Conservation (phyloP, 169 alveolate species). For the Blepharisma undulans region DNA sequence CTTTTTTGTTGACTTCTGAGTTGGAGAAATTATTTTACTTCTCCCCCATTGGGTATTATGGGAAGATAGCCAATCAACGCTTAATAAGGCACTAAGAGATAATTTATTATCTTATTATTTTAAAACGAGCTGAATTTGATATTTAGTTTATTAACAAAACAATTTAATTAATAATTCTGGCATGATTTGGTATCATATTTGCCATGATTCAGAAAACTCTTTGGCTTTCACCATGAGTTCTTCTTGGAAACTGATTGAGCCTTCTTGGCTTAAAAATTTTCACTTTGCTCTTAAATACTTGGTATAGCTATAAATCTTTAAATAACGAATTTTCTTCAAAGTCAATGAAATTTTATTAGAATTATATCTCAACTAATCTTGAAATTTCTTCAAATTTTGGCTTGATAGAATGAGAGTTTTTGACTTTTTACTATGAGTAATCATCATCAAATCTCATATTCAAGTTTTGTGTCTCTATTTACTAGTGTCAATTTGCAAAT, state of each 20-base stretch:
- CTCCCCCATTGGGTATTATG: no score
- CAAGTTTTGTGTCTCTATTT: background rate
- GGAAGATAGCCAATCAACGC: no score
- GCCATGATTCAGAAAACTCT: conserved; percentile 64
- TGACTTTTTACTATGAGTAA: background rate
- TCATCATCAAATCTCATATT: background rate
- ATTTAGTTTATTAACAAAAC: no score
- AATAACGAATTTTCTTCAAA: background rate
- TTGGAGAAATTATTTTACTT: no score
- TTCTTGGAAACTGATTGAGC: conserved; percentile 47
- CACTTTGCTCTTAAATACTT: background rate
- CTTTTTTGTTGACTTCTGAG: no score
- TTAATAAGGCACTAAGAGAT: no score
- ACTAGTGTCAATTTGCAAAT: background rate
- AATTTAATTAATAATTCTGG: background rate
- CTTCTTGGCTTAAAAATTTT: background rate
- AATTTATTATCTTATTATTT: no score
- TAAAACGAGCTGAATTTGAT: no score
- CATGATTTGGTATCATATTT: background rate
- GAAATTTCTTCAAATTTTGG: background rate
- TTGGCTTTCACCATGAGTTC: conserved; percentile 60
- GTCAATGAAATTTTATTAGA: background rate
- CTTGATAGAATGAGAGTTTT: background rate
- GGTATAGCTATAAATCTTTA: background rate
- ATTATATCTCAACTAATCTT: background rate